Conservation (phyloP, 495 filamentous ascomycete genomes). For the Penicillium robsamsonii region DNA sequence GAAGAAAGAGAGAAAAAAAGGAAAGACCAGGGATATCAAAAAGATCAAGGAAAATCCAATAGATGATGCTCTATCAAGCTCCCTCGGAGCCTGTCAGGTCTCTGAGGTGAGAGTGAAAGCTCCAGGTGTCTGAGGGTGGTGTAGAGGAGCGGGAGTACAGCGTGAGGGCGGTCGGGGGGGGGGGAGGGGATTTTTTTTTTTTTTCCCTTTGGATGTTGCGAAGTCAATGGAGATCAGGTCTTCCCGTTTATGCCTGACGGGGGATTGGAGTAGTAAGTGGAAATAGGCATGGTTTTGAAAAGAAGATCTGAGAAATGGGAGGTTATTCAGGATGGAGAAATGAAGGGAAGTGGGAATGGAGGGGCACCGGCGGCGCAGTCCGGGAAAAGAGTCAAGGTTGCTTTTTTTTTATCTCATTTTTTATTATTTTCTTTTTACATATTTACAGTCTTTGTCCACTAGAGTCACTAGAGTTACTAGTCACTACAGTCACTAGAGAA, state of each 20-base stretch:
- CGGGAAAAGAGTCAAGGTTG: conserved; percentile 14
- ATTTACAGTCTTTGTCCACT: not conserved
- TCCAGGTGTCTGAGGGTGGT: conserved; percentile 1
- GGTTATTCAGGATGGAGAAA: conserved; percentile 29
- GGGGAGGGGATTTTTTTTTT: conserved; percentile 36
- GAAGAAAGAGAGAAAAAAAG: conserved; percentile 23
- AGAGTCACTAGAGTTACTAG: not conserved
- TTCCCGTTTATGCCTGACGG: conserved; percentile 49
- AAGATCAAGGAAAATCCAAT: conserved; percentile 2
- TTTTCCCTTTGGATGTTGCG: conserved; percentile 19
- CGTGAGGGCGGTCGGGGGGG: conserved; percentile 28
- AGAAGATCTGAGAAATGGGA: conserved; percentile 30
- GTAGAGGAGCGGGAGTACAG: conserved; percentile 6
- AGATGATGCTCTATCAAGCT: conserved; percentile 7
- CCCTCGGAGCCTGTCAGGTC: conserved; percentile 19
- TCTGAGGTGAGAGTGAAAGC: conserved; percentile 14
- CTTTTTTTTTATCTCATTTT: conserved; percentile 1
- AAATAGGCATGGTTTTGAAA: conserved; percentile 40
- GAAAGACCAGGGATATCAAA: not conserved
- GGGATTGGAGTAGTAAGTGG: conserved; percentile 33
- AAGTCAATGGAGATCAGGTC: conserved; percentile 30
- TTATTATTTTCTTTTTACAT: not conserved
- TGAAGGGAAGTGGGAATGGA: conserved; percentile 31
- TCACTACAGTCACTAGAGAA: not conserved
- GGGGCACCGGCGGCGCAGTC: conserved; percentile 31